Base-by-base conservation (phyloP, 2,329 filamentous ascomycete species). In the Ambrosiella xylebori region DNA sequence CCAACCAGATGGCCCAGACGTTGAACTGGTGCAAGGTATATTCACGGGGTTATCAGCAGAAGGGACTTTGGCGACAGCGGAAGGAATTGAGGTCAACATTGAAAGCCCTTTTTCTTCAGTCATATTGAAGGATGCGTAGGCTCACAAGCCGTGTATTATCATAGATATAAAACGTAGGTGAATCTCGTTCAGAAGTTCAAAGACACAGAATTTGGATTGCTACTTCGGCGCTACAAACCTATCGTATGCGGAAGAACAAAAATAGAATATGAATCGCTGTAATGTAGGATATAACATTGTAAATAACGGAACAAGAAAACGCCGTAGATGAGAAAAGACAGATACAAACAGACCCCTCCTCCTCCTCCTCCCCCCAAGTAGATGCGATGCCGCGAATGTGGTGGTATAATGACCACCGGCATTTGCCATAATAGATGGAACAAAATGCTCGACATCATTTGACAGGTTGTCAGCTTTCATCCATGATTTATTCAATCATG, bases 21-120 rank as follows among this genome's bases (percentile, higher is more conserved):
- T 58, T 8, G 15, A 58, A 13, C 6, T 61, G 13, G 36, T 57
- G 12, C 12, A 57, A 17, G 68, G 68, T 35, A 72, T 76, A 59
- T 87, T 88, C 65, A 83, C 84, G 19, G 81, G 77, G 8, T 69
- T 84, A 15, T 82, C 83, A 0, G 76, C 79, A 55, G 69, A 75
- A 13, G 84, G 82, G 4, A 65, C 85, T 13, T 83, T 77, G 62
- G 59, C 69, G 1, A 64, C 65, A 15, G 12, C 37, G 9, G 45
- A 53, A 7, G 38, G n/a, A 17, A 27, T 51, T 15, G 37, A 49
- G 7, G 49, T 44, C 2, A 54, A 61, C 27, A 35, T 63, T 15
- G 62, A 62, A 47, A 61, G 47, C 13, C 61, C 62, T 6, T 61
- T 61, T 41, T 50, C 55, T 8, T 17, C 19, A 39, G 55, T 57